Evolutionary conservation across 495 filamentous ascomycete species (phyloP).

Genomic region (Lasiosphaeris hirsuta): DNA sequence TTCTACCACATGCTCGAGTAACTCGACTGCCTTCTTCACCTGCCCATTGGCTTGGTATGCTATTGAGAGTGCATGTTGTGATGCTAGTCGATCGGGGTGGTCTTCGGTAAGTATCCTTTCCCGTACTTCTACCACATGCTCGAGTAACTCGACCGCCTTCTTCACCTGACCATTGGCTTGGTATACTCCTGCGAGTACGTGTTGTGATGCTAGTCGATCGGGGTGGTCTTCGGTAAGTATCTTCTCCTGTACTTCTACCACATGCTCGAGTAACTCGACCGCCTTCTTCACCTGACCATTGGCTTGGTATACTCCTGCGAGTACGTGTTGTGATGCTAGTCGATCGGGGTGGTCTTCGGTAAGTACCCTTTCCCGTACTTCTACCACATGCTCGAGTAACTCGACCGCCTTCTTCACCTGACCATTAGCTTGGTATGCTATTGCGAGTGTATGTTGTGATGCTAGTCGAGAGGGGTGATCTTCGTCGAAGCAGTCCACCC

Average conservation of each 20-base stretch:
- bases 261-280: no score
- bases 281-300: no score
- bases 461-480: no score
- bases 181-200: conserved; percentile 29
- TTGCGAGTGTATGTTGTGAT: no score
- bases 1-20: conserved; percentile 6
- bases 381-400: no score
- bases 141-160: conserved; percentile 34
- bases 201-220: conserved; percentile 27
- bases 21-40: neutral
- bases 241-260: conserved; percentile 16
- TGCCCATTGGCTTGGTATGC: conserved; percentile 13
- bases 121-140: conserved; percentile 34
- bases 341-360: no score
- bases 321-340: no score
- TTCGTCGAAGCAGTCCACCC: no score
- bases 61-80: conserved; percentile 32
- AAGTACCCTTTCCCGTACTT: conserved; percentile 20
- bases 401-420: no score
- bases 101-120: conserved; percentile 18
- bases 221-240: conserved; percentile 30
- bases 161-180: conserved; percentile 1
- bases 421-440: no score
- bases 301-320: no score
- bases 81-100: conserved; percentile 28